Evolutionary conservation across 768 basidiomycete species (phyloP).

Genomic region (Serendipita sp.): DNA sequence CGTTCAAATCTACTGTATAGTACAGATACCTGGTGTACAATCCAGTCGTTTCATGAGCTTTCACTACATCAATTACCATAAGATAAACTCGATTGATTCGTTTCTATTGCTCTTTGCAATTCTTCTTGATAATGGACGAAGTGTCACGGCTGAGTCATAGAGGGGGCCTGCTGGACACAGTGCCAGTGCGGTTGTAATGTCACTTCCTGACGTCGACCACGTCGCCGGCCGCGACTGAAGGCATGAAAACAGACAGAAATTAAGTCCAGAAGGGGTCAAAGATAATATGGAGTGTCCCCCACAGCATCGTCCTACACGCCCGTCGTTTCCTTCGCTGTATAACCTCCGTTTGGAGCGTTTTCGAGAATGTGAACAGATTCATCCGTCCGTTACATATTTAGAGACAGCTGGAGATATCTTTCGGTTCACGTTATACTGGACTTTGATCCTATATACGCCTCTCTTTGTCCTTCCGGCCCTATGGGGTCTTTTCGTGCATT

Average conservation of each 20-base stretch:
- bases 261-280: neutral
- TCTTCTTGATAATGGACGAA: too few species aligned
- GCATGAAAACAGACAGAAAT: neutral
- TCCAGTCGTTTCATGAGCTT: neutral
- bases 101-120: too few species aligned
- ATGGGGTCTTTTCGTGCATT: neutral
- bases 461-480: constrained; percentile 19
- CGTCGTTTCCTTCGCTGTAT: neutral
- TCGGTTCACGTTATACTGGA: constrained; percentile 33
- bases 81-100: too few species aligned
- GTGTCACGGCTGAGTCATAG: too few species aligned
- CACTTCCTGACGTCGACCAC: neutral
- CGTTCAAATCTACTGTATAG: neutral
- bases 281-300: neutral
- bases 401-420: constrained; percentile 23
- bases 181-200: neutral
- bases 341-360: neutral
- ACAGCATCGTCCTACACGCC: neutral
- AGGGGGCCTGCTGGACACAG: neutral
- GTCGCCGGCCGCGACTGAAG: neutral
- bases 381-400: neutral
- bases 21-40: constrained; percentile 4
- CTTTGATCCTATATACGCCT: constrained; percentile 30
- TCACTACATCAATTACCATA: neutral
- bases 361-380: neutral